Base-by-base conservation (phyloP, 306 rosid species). In the Neltuma alba region DNA sequence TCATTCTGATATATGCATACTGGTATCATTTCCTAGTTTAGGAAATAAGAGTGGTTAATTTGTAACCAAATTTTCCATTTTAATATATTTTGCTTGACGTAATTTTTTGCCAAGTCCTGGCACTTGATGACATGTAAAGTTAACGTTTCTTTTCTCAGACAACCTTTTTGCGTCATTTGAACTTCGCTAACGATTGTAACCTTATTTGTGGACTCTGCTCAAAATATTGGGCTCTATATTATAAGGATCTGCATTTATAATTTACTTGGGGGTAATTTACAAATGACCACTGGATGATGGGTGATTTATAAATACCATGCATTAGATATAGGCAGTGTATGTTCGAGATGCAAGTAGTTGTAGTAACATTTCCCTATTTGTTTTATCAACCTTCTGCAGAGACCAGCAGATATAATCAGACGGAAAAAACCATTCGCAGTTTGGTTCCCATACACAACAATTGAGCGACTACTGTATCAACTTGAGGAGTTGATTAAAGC, bases 361-460 rank as follows among this genome's bases (percentile, higher is more conserved):
- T 25, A 44, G 47, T 70, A 52, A 55, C 57, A 8, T 23, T 33
- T 42, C 41, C 70, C 11, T 20, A 44, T 55, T 67, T 27, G 57
- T 50, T 70, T 25, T 54, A 70, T 81, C 74, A 37, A 60, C 79
- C 37, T 68, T 85, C 45, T 87, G 77, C 92, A 94, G 99, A 84
- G 89, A 80, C 92, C 94, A 4, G 88, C 87, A 21, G 94, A 92
- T 82, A 67, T 95, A 77, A 72, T 91, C 57, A 91, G 78, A 64
- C 81, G 98, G 79, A 95, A 95, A 89, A 92, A 73, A 76, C 91
- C 96, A 63, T 88, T 87, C 80, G 97, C 94, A 33, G 90, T 83
- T 80, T 95, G 96, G 94, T 92, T 95, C 79, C 97, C 99, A 2
- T 95, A 90, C 89, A 91, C 93, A 62, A 85, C 92, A 40, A 81